phyloP scores from a whole-genome alignment of 1,284 basidiomycete genomes.

The Marasmius sp. region DNA sequence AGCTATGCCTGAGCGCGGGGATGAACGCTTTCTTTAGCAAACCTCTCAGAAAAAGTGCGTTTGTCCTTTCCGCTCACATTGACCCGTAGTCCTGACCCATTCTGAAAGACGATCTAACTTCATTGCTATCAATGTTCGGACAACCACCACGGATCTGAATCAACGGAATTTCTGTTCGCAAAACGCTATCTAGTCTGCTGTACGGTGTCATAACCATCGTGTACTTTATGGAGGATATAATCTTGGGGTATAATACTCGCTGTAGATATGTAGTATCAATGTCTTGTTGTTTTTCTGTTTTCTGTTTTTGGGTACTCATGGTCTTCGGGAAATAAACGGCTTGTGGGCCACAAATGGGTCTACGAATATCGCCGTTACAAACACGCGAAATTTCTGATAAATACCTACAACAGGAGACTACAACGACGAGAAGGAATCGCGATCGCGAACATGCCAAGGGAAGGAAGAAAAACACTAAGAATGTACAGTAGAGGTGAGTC shows the following conservation, averaged over 20 bases:
- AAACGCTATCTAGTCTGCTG: neutral
- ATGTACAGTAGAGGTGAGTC: neutral
- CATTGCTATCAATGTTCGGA: constrained; percentile 49
- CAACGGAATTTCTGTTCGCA: neutral
- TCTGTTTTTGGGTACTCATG: too few species aligned
- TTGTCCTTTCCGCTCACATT: neutral
- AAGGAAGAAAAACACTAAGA: neutral
- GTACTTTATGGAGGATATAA: too few species aligned
- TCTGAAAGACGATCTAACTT: constrained; percentile 41
- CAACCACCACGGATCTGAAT: constrained; percentile 19
- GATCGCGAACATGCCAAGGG: neutral
- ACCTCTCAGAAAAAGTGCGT: constrained; percentile 60
- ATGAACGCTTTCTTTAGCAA: constrained; percentile 76
- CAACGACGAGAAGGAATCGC: neutral
- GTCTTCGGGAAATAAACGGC: too few species aligned
- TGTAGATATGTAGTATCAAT: too few species aligned
- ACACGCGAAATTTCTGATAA: neutral
- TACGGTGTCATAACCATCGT: neutral
- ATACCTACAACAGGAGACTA: neutral
- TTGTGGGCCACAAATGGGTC: too few species aligned
- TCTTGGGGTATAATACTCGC: too few species aligned
- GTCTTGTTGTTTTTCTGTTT: too few species aligned
- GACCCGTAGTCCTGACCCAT: neutral
- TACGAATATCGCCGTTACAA: too few species aligned
- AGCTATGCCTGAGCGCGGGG: constrained; percentile 67